Evolutionary conservation across 1,284 basidiomycete genomes (phyloP), one percentile per base, ranked within the genome.

Genomic region (Naganishia liquefaciens): DNA sequence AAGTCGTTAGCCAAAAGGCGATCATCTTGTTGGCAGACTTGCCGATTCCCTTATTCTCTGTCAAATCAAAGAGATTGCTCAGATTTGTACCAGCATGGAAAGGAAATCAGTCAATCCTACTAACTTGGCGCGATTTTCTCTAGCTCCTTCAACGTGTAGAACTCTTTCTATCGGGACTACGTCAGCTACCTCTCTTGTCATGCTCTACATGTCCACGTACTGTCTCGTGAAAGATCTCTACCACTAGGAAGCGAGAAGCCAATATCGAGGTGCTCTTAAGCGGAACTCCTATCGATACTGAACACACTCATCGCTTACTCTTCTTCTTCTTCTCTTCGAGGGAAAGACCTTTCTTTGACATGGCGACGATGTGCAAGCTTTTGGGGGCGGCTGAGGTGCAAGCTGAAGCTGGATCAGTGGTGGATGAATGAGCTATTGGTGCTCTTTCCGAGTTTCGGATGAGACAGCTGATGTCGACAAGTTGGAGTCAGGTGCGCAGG

Each of bases 181-280:
- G 10, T 37, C 13, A 37, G 33, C 10, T 13, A 37, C 7, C 10
- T 13, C 2, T 5, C 33, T 37, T 13, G 13, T 37, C 7, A 13
- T 37, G 13, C 13, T 37, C n/a, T 7, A 9, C 13, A 19, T 6
- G 4, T 37, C n/a, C 19, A 73, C 84, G 70, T 71, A 89, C 91
- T 13, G 87, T 87, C 76, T 94, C 91, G 73, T 93, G 90, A 74
- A 94, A 93, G 71, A 93, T 88, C 77, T 93, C 91, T 21, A 93
- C 78, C 64, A 94, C 76, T 78, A 64, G 33, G 30, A 15, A 30
- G 6, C 6, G 37, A 9, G 37, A 30, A 28, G 13, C 43, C 11
- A 25, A 25, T 7, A 28, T 46, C 27, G 52, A 60, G 52, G 10
- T 19, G 30, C n/a, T 19, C 15, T n/a, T n/a, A n/a, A 23, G 2